phyloP scores from a whole-genome alignment of 208 protist species.

The Leptomonas pyrrhocoris region DNA sequence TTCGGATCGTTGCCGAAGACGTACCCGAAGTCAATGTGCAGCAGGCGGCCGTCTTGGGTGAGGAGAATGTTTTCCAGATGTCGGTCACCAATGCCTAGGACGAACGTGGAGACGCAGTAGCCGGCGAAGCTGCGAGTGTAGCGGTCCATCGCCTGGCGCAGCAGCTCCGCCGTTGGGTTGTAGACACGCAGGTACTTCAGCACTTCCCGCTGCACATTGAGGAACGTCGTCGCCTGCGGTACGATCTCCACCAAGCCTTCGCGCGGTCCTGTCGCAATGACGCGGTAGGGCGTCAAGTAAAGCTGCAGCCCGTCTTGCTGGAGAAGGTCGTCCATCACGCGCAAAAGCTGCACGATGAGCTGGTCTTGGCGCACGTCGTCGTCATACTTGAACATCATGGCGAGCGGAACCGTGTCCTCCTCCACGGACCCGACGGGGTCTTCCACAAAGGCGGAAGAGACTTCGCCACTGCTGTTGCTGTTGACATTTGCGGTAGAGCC shows the following conservation, averaged over 20 bases:
- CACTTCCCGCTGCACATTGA: conserved; percentile 79
- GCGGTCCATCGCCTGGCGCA: conserved; percentile 86
- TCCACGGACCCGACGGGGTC: conserved; percentile 12
- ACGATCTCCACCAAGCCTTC: conserved; percentile 90
- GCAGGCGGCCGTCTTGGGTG: conserved; percentile 89
- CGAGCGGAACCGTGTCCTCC: conserved; percentile 36
- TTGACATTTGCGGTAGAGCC: not conserved
- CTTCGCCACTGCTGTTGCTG: not conserved
- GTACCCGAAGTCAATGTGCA: conserved; percentile 99
- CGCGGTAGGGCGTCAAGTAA: conserved; percentile 93
- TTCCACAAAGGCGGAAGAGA: not conserved
- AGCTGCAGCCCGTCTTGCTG: conserved; percentile 94
- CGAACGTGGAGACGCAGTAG: conserved; percentile 97
- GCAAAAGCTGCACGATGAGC: conserved; percentile 94
- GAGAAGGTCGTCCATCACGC: conserved; percentile 91
- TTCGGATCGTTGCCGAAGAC: conserved; percentile 98
- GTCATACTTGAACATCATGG: conserved; percentile 92
- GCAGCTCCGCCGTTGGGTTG: conserved; percentile 68
- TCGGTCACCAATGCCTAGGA: conserved; percentile 97
- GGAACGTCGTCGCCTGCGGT: conserved; percentile 81
- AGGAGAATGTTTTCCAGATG: conserved; percentile 97
- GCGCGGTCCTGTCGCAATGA: conserved; percentile 78
- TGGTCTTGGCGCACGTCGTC: conserved; percentile 98
- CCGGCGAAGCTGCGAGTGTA: conserved; percentile 97
- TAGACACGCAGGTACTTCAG: conserved; percentile 69